These are phyloP conservation scores for Oryza punctata DNA, from an alignment of 176 grass and related monocot genomes.

Conservation along the genomic window DNA sequence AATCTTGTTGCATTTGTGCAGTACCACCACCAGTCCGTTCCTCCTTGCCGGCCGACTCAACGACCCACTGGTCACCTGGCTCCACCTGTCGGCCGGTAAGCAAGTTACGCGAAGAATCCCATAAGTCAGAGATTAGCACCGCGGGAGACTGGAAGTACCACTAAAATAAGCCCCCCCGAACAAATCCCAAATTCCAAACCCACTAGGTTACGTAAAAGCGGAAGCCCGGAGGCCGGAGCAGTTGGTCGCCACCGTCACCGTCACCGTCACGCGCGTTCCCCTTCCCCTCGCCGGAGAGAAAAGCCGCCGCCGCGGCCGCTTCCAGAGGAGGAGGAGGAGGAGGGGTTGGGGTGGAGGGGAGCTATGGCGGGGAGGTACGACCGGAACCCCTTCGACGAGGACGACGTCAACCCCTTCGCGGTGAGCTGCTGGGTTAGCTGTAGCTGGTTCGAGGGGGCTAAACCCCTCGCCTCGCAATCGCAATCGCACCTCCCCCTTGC, in stretches of 20 bases:
- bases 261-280: constrained; percentile 28
- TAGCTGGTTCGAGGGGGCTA: neutral
- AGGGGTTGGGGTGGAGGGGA: constrained; percentile 22
- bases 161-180: neutral
- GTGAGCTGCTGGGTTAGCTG: constrained; percentile 48
- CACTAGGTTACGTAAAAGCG: constrained; percentile 37
- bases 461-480: neutral
- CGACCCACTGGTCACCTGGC: neutral
- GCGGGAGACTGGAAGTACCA: neutral
- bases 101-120: neutral
- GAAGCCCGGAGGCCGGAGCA: constrained; percentile 7
- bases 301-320: neutral
- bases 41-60: neutral
- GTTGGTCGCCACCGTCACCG: constrained; percentile 51
- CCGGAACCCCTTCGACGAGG: constrained; percentile 91
- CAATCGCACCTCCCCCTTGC: neutral
- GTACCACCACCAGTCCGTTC: neutral
- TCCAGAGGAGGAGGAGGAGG: neutral
- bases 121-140: constrained; percentile 31
- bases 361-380: constrained; percentile 92
- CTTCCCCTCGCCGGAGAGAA: constrained; percentile 45
- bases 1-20: neutral
- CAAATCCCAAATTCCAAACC: constrained; percentile 55
- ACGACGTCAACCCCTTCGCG: constrained; percentile 90
- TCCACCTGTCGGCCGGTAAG: constrained; percentile 20